phyloP scores from a whole-genome alignment of 2,329 filamentous ascomycete genomes.

The Talaromyces sp. region DNA sequence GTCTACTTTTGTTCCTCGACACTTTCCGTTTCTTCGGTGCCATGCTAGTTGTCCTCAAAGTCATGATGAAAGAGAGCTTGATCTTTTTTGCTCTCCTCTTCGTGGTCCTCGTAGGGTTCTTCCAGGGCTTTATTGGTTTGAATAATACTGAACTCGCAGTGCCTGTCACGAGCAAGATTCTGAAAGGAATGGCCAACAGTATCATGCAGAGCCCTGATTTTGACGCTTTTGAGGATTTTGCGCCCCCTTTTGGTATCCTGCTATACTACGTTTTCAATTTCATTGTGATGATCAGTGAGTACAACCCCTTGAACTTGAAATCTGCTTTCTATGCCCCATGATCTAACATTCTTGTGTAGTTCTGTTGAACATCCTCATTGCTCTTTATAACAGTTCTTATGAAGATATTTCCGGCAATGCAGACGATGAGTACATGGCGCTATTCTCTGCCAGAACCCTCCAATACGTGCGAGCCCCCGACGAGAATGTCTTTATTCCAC shows the following conservation, averaged over 20 bases:
- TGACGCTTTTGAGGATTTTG: conserved; percentile 79
- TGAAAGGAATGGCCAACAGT: conserved; percentile 69
- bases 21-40: conserved; percentile 93
- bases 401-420: conserved; percentile 91
- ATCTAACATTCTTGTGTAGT: conserved; percentile 42
- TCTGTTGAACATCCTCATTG: conserved; percentile 91
- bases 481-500: conserved; percentile 96
- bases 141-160: conserved; percentile 73
- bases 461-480: conserved; percentile 95
- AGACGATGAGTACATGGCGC: conserved; percentile 88
- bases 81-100: conserved; percentile 92
- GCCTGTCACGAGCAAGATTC: conserved; percentile 38
- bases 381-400: conserved; percentile 94
- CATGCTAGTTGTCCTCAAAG: conserved; percentile 94
- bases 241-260: conserved; percentile 85
- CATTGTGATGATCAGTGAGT: conserved; percentile 73
- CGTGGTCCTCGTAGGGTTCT: conserved; percentile 71
- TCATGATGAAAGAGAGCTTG: conserved; percentile 88
- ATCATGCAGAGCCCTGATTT: conserved; percentile 93
- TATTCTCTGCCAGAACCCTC: conserved; percentile 92
- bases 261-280: conserved; percentile 98
- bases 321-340: neutral
- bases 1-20: conserved; percentile 87
- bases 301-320: neutral
- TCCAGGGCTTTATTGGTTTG: conserved; percentile 90